Percentiles rank a stretch among this genome's conserved stretches.
These are phyloP conservation scores for Toxicodendron radicans DNA, from an alignment of 345 rosid species.

Conservation along the genomic window DNA sequence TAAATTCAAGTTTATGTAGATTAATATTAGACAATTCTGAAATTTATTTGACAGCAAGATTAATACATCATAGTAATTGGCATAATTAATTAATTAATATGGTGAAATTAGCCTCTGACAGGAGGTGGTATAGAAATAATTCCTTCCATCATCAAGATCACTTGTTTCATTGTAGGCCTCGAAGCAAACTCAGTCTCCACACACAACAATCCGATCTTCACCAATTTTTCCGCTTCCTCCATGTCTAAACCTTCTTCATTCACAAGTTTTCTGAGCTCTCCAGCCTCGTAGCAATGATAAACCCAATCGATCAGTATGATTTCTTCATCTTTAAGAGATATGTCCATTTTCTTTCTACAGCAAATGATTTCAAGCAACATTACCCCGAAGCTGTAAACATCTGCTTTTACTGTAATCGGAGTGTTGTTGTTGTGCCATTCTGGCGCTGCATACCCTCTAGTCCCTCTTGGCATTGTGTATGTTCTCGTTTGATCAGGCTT, in stretches of 20 bases:
- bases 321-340: background rate
- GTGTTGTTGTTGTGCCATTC: slow-evolving; percentile 8
- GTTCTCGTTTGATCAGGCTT: slow-evolving; percentile 23
- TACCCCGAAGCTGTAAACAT: slow-evolving; percentile 7
- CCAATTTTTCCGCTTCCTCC: slow-evolving; percentile 3
- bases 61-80: too few species aligned
- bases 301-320: background rate
- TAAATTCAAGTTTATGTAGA: too few species aligned
- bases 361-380: slow-evolving; percentile 9
- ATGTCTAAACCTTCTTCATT: background rate
- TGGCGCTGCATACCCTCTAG: slow-evolving; percentile 10
- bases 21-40: too few species aligned
- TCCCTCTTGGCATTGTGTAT: slow-evolving; percentile 7
- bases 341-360: slow-evolving; percentile 7
- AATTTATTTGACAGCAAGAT: too few species aligned
- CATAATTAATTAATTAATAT: too few species aligned
- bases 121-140: background rate
- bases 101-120: too few species aligned
- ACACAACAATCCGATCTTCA: background rate
- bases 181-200: background rate
- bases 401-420: slow-evolving; percentile 12
- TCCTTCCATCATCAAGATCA: background rate
- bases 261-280: background rate
- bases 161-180: slow-evolving; percentile 5
- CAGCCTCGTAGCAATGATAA: slow-evolving; percentile 4